These are phyloP conservation scores for Silene coronaria DNA, from an alignment of 179 eudicot species.

Conservation along the genomic window DNA sequence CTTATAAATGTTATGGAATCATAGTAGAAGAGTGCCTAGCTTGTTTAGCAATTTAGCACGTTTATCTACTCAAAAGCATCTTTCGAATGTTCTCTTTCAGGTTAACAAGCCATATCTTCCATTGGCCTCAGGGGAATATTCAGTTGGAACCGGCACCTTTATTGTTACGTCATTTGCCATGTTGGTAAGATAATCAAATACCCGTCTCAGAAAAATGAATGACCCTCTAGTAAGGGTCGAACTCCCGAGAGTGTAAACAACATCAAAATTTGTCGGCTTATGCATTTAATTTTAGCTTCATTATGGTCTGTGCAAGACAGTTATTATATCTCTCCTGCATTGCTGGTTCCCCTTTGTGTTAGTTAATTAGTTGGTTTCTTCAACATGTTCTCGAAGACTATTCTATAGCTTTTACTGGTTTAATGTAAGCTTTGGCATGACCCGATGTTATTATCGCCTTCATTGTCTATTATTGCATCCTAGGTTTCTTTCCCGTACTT, in stretches of 20 bases:
- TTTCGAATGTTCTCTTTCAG: slow-evolving; percentile 34
- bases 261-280: background rate
- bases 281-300: background rate
- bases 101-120: slow-evolving; percentile 98
- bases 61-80: background rate
- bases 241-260: background rate
- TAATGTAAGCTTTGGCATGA: background rate
- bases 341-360: background rate
- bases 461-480: background rate
- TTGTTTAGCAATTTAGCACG: background rate
- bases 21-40: background rate
- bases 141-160: slow-evolving; percentile 54
- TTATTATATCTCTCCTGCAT: background rate
- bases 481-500: background rate
- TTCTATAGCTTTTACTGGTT: background rate
- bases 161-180: slow-evolving; percentile 78
- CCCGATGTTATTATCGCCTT: background rate
- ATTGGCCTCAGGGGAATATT: slow-evolving; percentile 90
- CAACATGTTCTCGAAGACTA: background rate
- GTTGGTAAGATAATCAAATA: slow-evolving; percentile 41
- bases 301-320: background rate
- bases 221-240: background rate
- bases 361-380: background rate
- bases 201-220: background rate
- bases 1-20: background rate